A percentile compares a stretch with the other conserved stretches of the same genome.
Evolutionary conservation across 129 eudicot species (phyloP).

Genomic region (Pulicaria dysenterica): DNA sequence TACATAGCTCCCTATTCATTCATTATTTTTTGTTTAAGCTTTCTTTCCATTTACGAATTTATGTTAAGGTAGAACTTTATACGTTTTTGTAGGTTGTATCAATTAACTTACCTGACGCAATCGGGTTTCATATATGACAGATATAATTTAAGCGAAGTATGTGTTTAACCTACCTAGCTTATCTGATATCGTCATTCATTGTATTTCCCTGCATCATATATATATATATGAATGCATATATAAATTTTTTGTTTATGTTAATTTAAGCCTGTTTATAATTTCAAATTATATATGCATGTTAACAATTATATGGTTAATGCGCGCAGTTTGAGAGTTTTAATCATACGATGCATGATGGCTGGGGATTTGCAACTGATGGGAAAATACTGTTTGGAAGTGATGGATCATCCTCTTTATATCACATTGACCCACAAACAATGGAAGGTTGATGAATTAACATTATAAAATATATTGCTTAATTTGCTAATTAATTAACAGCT

Average conservation of each 20-base stretch:
- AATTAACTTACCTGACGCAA: constrained; percentile 68
- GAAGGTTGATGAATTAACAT: constrained; percentile 52
- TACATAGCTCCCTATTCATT: neutral
- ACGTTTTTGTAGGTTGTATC: constrained; percentile 74
- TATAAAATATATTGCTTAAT: neutral
- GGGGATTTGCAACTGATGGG: constrained; percentile 95
- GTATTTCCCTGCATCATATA: too few species aligned
- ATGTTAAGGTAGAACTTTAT: constrained; percentile 44
- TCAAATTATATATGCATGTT: too few species aligned
- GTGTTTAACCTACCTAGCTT: constrained; percentile 30
- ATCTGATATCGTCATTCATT: too few species aligned
- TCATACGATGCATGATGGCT: constrained; percentile 80
- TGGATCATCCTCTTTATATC: constrained; percentile 76
- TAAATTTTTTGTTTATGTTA: too few species aligned
- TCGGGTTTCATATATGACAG: constrained; percentile 80
- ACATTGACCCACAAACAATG: constrained; percentile 61
- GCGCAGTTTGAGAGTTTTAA: constrained; percentile 58
- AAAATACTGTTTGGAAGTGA: constrained; percentile 77
- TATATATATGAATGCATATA: too few species aligned
- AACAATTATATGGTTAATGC: too few species aligned
- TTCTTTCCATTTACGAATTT: neutral
- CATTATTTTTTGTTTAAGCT: neutral
- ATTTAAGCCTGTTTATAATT: too few species aligned
- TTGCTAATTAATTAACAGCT: too few species aligned
- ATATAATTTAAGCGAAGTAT: constrained; percentile 66